Base-by-base conservation (phyloP, 225 moss, liverwort and hornwort genomes). In the Antitrichia curtipendula region DNA sequence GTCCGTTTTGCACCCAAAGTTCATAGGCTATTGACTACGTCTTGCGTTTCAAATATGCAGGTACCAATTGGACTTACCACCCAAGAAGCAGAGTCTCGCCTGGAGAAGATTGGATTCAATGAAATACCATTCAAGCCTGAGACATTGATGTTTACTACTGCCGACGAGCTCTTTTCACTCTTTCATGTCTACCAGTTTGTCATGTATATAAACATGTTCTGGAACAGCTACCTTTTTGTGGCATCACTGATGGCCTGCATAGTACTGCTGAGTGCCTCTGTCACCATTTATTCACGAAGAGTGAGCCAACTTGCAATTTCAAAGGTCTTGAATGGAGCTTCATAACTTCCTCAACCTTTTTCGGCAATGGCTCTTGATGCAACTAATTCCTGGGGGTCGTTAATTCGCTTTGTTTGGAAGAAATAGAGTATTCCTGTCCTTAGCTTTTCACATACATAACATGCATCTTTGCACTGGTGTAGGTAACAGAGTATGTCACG, bases 181-280 rank as follows among this genome's bases (percentile, higher is more conserved):
- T 96, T 96, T 85, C 96, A 95, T 86, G 93, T 95, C 53, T 96
- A 96, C 91, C 95, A 96, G 91, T 94, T 96, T 82, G 89, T 94
- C 80, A 91, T 94, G 89, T 96, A 95, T 83, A 86, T 91, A 59
- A 93, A 95, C 62, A 83, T 84, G 89, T 92, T 93, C 87, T 96
- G 95, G 96, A 95, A 95, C 91, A 95, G 95, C 88, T 95, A 96
- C 86, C 93, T 96, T 56, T 95, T 96, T 88, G 95, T 96, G 89
- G 95, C 92, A 84, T 91, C 95, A 16, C 93, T 96, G 24, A 91
- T 95, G 96, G 87, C 92, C 70, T 88, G 69, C 88, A 92, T 96
- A 83, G 96, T 95, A 28, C 68, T 95, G 64, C 87, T 96, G 28
- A 95, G 95, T 91, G 96, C 96, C 70, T 92, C 93, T 47, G 90